Percentiles rank a stretch among this genome's conserved stretches.
These are phyloP conservation scores for Diaporthe helianthi DNA, from an alignment of 2,329 filamentous ascomycete species.

Conservation along the genomic window DNA sequence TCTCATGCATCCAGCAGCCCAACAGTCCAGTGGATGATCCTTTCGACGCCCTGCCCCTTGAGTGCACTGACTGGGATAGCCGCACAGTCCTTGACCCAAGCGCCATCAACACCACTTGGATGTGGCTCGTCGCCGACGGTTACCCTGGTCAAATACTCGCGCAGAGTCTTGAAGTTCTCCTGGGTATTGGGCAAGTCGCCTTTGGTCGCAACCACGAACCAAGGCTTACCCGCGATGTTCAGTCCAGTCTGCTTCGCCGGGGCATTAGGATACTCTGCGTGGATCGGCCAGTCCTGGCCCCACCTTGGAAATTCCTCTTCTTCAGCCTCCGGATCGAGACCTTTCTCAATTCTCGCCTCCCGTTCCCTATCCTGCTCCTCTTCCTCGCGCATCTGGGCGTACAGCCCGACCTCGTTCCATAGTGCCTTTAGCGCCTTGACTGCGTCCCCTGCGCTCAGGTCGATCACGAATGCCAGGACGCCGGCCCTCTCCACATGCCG, in stretches of 20 bases:
- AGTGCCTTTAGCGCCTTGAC: slow-evolving; percentile 79
- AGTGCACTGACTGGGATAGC: slow-evolving; percentile 92
- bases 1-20: slow-evolving; percentile 63
- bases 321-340: slow-evolving; percentile 56
- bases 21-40: slow-evolving; percentile 75
- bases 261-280: slow-evolving; percentile 42
- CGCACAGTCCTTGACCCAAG: slow-evolving; percentile 67
- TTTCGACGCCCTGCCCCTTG: slow-evolving; percentile 80
- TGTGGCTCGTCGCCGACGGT: slow-evolving; percentile 69
- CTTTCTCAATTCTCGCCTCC: slow-evolving; percentile 62
- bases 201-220: slow-evolving; percentile 96
- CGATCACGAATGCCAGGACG: slow-evolving; percentile 92
- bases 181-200: slow-evolving; percentile 82
- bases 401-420: slow-evolving; percentile 90
- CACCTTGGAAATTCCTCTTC: slow-evolving; percentile 33
- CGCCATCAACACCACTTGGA: slow-evolving; percentile 69
- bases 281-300: slow-evolving; percentile 40
- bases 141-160: slow-evolving; percentile 73
- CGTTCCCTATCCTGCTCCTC: slow-evolving; percentile 71
- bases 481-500: slow-evolving; percentile 93
- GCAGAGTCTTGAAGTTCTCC: slow-evolving; percentile 75
- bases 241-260: slow-evolving; percentile 49
- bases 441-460: slow-evolving; percentile 81
- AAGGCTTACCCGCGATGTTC: slow-evolving; percentile 92
- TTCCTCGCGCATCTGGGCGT: slow-evolving; percentile 80